Evolutionary conservation across 2,329 filamentous ascomycete species (phyloP).

Genomic region (Pestalotiopsis sp.): DNA sequence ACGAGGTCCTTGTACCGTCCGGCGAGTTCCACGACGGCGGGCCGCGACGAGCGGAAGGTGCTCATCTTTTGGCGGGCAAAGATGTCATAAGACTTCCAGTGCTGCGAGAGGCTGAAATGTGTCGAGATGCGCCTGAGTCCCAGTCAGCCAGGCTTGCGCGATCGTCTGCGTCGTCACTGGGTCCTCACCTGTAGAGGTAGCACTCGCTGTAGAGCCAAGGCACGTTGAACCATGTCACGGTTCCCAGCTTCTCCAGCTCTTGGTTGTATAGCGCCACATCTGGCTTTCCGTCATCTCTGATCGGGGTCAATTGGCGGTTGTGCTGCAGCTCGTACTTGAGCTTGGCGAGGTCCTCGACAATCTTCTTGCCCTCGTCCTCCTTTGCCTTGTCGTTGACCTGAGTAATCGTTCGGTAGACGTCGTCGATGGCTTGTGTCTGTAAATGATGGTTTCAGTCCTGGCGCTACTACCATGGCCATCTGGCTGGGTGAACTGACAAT

Average conservation of each 20-base stretch:
- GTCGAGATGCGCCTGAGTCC: constrained; percentile 70
- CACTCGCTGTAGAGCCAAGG: constrained; percentile 94
- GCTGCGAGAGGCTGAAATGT: constrained; percentile 72
- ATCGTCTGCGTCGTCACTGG: background rate
- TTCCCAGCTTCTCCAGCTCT: constrained; percentile 75
- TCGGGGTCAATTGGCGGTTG: constrained; percentile 73
- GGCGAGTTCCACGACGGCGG: constrained; percentile 82
- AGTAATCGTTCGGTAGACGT: constrained; percentile 78
- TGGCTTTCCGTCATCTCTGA: constrained; percentile 74
- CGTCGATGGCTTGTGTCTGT: constrained; percentile 90
- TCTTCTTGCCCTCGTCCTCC: constrained; percentile 79
- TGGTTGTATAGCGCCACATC: constrained; percentile 85
- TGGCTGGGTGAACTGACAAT: constrained; percentile 58
- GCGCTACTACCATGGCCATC: background rate
- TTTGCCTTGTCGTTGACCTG: constrained; percentile 64
- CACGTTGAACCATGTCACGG: constrained; percentile 78
- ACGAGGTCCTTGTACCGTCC: constrained; percentile 77
- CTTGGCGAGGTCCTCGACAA: constrained; percentile 75
- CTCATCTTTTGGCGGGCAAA: constrained; percentile 89
- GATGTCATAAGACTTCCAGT: constrained; percentile 91
- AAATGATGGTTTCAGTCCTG: constrained; percentile 21
- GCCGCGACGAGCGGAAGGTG: constrained; percentile 89
- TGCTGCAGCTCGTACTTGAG: constrained; percentile 97
- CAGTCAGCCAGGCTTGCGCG: constrained; percentile 16
- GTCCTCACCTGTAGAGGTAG: constrained; percentile 78